phyloP scores from a whole-genome alignment of 805 yeast genomes.

The Candida sithepensis region DNA sequence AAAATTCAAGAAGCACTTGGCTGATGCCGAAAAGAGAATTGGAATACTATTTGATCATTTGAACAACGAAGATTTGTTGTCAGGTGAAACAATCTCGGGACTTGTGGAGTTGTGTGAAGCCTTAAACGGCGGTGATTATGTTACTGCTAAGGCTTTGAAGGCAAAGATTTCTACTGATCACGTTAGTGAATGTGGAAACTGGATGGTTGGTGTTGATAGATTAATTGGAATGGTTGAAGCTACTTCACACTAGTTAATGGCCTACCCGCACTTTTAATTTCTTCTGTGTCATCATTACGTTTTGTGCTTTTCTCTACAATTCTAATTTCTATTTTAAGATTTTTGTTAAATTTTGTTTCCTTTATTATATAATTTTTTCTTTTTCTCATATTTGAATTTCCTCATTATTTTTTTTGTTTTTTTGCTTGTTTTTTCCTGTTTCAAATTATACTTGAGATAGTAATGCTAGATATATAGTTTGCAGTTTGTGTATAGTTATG shows the following conservation, averaged over 20 bases:
- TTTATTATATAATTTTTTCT: background rate
- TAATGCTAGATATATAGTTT: background rate
- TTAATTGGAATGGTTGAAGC: constrained; percentile 71
- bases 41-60: constrained; percentile 73
- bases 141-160: constrained; percentile 53
- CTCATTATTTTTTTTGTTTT: background rate
- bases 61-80: constrained; percentile 64
- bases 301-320: background rate
- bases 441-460: background rate
- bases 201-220: constrained; percentile 92
- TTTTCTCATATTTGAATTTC: background rate
- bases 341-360: background rate
- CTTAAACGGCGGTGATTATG: constrained; percentile 51
- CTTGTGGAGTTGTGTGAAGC: constrained; percentile 49
- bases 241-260: constrained; percentile 3
- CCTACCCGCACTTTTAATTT: background rate
- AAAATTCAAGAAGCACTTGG: constrained; percentile 65
- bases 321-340: background rate
- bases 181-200: constrained; percentile 76
- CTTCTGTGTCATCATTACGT: background rate
- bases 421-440: background rate
- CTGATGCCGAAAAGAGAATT: constrained; percentile 80
- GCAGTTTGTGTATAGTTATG: background rate
- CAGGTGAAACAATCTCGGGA: constrained; percentile 50
- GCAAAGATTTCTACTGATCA: constrained; percentile 59